phyloP scores from a whole-genome alignment of 306 rosid genomes.

The Boehmeria nivea region DNA sequence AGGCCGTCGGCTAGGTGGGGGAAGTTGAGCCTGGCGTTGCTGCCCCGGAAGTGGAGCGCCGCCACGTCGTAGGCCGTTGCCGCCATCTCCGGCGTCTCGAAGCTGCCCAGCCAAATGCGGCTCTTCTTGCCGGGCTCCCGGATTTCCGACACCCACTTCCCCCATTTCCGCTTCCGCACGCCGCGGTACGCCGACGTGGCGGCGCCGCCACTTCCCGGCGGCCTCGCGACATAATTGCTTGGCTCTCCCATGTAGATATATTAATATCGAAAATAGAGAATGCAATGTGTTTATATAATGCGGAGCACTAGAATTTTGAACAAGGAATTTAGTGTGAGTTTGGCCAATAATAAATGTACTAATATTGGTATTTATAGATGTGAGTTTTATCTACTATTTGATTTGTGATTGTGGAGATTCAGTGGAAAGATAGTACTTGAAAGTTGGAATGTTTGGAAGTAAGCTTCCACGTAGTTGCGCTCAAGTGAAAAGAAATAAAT shows the following conservation, averaged over 20 bases:
- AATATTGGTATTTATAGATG: too few species aligned
- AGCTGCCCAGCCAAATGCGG: conserved; percentile 86
- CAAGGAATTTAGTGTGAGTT: too few species aligned
- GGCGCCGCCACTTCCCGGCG: conserved; percentile 40
- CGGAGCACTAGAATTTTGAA: too few species aligned
- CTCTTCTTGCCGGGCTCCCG: conserved; percentile 78
- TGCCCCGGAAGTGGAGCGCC: conserved; percentile 62
- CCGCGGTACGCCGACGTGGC: conserved; percentile 68
- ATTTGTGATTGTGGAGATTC: too few species aligned
- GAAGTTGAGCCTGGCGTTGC: conserved; percentile 52
- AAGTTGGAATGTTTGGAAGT: too few species aligned
- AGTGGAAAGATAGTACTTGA: too few species aligned
- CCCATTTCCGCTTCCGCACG: conserved; percentile 97
- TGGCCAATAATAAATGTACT: too few species aligned
- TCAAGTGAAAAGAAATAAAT: too few species aligned
- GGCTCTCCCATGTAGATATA: conserved; percentile 27
- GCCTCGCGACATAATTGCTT: not conserved
- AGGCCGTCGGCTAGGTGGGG: conserved; percentile 44
- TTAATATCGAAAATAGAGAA: not conserved
- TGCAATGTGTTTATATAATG: too few species aligned
- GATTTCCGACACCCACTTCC: conserved; percentile 90
- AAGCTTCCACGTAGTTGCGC: too few species aligned
- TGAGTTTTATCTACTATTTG: too few species aligned
- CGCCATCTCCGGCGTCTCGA: conserved; percentile 36
- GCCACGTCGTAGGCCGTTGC: conserved; percentile 80